These are phyloP conservation scores for Cytospora piceicola DNA, from an alignment of 2,329 filamentous ascomycete genomes.

Conservation along the genomic window DNA sequence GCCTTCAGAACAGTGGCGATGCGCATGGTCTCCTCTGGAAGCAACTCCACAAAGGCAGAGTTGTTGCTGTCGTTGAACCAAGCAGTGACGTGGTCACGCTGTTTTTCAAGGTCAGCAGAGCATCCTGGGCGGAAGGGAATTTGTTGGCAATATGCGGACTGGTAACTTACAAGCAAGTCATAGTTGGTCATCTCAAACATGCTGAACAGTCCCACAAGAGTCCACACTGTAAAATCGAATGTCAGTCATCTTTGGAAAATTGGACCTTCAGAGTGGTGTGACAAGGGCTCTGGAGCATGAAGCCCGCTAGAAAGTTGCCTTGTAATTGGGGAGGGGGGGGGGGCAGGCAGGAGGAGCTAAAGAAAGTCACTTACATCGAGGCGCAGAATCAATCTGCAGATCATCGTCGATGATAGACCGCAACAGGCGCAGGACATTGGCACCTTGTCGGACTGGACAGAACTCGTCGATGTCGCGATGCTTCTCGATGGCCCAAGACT, in stretches of 20 bases:
- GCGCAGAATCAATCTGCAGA: constrained; percentile 64
- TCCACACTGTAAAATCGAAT: constrained; percentile 52
- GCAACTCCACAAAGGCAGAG: constrained; percentile 62
- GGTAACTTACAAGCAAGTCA: constrained; percentile 43
- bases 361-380: constrained; percentile 45
- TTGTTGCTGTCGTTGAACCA: constrained; percentile 65
- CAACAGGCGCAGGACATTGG: constrained; percentile 65
- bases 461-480: constrained; percentile 58
- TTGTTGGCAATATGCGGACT: background rate
- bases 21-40: constrained; percentile 64
- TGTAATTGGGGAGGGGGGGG: background rate
- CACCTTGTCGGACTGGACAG: constrained; percentile 65
- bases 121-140: background rate
- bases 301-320: background rate
- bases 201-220: constrained; percentile 64
- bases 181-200: constrained; percentile 55
- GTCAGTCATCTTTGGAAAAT: background rate
- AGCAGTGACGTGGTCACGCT: constrained; percentile 51
- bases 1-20: constrained; percentile 57
- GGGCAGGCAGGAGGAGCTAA: background rate
- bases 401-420: constrained; percentile 59
- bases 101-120: constrained; percentile 33
- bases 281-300: background rate
- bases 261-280: background rate
- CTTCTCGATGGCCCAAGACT: constrained; percentile 36